These are phyloP conservation scores for Nemania sp. DNA, from an alignment of 2,329 filamentous ascomycete genomes.

Conservation along the genomic window DNA sequence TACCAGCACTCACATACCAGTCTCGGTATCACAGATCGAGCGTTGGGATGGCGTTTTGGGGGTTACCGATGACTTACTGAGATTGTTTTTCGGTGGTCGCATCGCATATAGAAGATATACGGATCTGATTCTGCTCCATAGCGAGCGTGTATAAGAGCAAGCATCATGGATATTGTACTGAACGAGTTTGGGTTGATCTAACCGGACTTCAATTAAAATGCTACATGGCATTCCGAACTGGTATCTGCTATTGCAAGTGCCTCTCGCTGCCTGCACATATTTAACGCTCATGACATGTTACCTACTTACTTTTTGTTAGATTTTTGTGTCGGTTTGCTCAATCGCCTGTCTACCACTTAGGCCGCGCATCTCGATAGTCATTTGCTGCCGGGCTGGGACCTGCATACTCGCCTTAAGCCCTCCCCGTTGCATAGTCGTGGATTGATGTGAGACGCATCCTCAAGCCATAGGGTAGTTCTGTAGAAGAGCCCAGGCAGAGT, in stretches of 20 bases:
- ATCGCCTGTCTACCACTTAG: too few relatives aligned
- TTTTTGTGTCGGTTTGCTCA: too few relatives aligned
- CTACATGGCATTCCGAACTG: background rate
- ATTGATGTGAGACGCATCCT: too few relatives aligned
- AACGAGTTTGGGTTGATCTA: background rate
- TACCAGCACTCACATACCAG: background rate
- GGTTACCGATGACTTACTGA: background rate
- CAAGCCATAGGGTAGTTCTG: too few relatives aligned
- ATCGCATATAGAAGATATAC: slow-evolving; percentile 4
- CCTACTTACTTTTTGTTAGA: too few relatives aligned
- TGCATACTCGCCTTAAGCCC: too few relatives aligned
- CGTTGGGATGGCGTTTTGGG: background rate
- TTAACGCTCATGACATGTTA: too few relatives aligned
- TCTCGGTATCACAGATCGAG: background rate
- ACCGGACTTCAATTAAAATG: background rate
- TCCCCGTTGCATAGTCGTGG: too few relatives aligned
- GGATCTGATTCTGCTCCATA: slow-evolving; percentile 2
- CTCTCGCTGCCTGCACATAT: too few relatives aligned
- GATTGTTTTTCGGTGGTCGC: background rate
- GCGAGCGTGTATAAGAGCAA: slow-evolving; percentile 3
- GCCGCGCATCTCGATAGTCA: too few relatives aligned
- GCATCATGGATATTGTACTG: background rate
- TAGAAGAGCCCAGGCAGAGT: too few relatives aligned
- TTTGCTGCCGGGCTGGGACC: too few relatives aligned
- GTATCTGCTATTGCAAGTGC: background rate